Percentiles rank a stretch among this genome's conserved stretches.
phyloP scores from a whole-genome alignment of 2,329 filamentous ascomycete species.

The Ceratocystis cubensis region DNA sequence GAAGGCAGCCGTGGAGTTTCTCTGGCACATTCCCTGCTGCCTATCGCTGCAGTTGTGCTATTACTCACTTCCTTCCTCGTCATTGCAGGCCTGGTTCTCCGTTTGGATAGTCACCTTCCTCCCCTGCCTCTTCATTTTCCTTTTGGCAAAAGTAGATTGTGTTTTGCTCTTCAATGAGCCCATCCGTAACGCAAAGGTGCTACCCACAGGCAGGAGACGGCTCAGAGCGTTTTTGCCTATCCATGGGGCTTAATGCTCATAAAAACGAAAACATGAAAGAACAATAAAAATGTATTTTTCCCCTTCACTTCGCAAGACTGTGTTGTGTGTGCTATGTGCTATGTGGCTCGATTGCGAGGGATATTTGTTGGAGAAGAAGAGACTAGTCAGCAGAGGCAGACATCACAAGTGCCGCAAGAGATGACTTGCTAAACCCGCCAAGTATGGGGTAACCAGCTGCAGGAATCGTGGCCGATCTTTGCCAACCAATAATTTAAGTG shows the following conservation, averaged over 20 bases:
- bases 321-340: background rate
- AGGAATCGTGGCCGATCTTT: background rate
- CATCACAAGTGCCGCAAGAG: background rate
- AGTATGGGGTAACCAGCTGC: background rate
- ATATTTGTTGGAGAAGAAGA: background rate
- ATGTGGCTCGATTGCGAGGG: background rate
- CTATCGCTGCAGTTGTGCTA: background rate
- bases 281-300: too few species aligned
- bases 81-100: background rate
- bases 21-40: background rate
- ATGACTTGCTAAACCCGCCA: background rate
- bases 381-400: background rate
- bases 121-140: background rate
- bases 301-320: background rate
- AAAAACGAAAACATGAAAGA: background rate
- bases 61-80: background rate
- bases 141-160: background rate
- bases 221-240: background rate
- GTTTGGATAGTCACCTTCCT: background rate
- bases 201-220: background rate
- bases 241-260: background rate
- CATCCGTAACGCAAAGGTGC: background rate
- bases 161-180: background rate
- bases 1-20: background rate
- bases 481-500: background rate